A percentile compares a stretch with the other conserved stretches of the same genome.
phyloP scores from a whole-genome alignment of 306 rosid species.

The Argentina anserina region DNA sequence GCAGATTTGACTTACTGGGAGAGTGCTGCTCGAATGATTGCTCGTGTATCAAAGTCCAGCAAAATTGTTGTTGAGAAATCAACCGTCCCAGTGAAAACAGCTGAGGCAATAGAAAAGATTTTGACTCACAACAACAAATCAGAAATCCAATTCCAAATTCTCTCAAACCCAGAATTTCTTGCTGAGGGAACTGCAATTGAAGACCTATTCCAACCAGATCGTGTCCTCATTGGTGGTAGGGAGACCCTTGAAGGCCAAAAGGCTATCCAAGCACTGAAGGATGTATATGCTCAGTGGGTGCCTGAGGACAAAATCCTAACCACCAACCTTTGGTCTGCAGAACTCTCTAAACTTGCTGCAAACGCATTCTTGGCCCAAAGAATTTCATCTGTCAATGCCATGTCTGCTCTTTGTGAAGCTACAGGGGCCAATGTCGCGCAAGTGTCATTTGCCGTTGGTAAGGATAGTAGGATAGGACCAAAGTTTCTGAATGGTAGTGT shows the following conservation, averaged over 20 bases:
- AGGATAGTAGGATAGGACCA: conserved; percentile 89
- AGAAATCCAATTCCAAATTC: conserved; percentile 80
- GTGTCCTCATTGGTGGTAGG: conserved; percentile 90
- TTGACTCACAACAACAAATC: conserved; percentile 76
- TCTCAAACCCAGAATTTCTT: conserved; percentile 91
- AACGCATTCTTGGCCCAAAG: conserved; percentile 97
- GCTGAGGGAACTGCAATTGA: conserved; percentile 93
- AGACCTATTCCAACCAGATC: conserved; percentile 77
- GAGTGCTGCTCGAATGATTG: conserved; percentile 96
- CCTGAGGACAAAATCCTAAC: conserved; percentile 71
- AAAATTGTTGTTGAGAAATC: conserved; percentile 96
- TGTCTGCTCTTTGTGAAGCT: conserved; percentile 98
- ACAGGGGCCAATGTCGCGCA: conserved; percentile 79
- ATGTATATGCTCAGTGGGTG: conserved; percentile 86
- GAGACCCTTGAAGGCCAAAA: conserved; percentile 76
- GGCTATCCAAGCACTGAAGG: conserved; percentile 68
- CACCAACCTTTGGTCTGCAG: conserved; percentile 96
- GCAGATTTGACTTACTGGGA: conserved; percentile 97
- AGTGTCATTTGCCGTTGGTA: conserved; percentile 82
- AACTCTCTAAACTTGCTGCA: conserved; percentile 91
- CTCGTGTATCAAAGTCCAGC: conserved; percentile 83
- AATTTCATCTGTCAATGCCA: conserved; percentile 88
- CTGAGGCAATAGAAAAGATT: conserved; percentile 93
- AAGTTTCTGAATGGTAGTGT: conserved; percentile 88
- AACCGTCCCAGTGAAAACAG: conserved; percentile 95